Conservation (phyloP, 345 rosid species). For the Nephelium lappaceum region DNA sequence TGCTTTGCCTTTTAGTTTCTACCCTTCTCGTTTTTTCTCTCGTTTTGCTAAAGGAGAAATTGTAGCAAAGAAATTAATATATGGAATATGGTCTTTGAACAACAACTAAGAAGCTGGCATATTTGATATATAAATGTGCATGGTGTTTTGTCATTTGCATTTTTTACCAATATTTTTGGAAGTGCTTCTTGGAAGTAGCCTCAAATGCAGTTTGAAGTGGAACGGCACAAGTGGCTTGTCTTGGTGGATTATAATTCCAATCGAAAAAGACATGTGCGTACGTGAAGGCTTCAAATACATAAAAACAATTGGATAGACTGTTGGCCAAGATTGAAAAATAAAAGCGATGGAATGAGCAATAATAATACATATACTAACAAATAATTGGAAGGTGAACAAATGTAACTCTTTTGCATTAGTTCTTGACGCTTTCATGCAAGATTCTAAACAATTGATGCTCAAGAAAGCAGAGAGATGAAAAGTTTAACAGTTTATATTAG, state of each 20-base stretch:
- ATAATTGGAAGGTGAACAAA: too few relatives aligned
- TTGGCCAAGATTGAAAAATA: neutral
- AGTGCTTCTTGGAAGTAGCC: slow-evolving; percentile 24
- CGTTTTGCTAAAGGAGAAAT: neutral
- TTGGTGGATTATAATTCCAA: slow-evolving; percentile 9
- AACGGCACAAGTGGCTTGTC: slow-evolving; percentile 10
- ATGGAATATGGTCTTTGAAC: too few relatives aligned
- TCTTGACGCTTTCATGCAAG: too few relatives aligned
- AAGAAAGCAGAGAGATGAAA: too few relatives aligned
- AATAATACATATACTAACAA: too few relatives aligned
- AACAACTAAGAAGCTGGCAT: neutral
- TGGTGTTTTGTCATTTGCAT: neutral
- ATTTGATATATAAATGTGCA: neutral
- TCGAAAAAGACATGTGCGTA: neutral
- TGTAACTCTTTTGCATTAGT: too few relatives aligned
- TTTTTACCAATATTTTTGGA: neutral
- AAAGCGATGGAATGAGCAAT: neutral
- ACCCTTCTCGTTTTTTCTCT: slow-evolving; percentile 22
- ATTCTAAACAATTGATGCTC: too few relatives aligned
- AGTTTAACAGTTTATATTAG: too few relatives aligned
- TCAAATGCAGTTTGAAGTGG: neutral
- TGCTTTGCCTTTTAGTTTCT: slow-evolving; percentile 23
- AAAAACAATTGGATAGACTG: neutral
- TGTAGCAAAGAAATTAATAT: too few relatives aligned
- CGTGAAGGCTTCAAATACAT: slow-evolving; percentile 2